These are phyloP conservation scores for Blastocystis sp. DNA, from an alignment of 352 stramenopile genomes.

Conservation along the genomic window DNA sequence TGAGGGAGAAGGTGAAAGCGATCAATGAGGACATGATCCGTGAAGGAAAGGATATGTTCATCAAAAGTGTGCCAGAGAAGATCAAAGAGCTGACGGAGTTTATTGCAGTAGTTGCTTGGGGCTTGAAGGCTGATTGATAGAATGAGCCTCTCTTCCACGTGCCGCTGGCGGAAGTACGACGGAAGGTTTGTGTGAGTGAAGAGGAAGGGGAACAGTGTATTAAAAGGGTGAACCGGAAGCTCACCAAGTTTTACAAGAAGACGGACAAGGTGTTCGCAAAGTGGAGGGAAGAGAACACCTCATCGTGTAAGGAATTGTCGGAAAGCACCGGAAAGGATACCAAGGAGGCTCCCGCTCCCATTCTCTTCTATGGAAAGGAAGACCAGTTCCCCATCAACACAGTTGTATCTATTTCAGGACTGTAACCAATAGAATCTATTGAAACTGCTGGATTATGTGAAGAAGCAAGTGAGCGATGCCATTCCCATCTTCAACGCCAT, in stretches of 20 bases:
- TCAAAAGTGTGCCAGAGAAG: constrained; percentile 7
- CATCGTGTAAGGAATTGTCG: not conserved
- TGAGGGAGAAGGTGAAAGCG: not conserved
- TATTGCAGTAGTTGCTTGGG: not conserved
- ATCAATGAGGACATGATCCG: constrained; percentile 2
- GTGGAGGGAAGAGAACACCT: constrained; percentile 33
- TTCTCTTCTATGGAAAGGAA: not conserved
- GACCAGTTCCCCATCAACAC: constrained; percentile 41
- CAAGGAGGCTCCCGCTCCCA: not conserved
- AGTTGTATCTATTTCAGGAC: not conserved
- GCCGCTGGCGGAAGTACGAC: not conserved
- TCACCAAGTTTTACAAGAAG: constrained; percentile 23
- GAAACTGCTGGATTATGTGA: not conserved
- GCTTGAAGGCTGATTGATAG: not conserved
- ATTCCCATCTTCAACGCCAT: constrained; percentile 51
- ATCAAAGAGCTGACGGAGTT: not conserved
- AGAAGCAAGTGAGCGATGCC: constrained; percentile 19
- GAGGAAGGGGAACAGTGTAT: not conserved
- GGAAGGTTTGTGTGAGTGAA: not conserved
- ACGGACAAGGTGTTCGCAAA: constrained; percentile 35
- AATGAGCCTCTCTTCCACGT: constrained; percentile 18
- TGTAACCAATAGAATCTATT: not conserved
- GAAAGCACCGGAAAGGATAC: not conserved
- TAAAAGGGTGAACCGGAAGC: not conserved
- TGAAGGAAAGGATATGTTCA: constrained; percentile 9